These are phyloP conservation scores for Meyerozyma smithsonii DNA, from an alignment of 1,139 yeast species.

Conservation along the genomic window DNA sequence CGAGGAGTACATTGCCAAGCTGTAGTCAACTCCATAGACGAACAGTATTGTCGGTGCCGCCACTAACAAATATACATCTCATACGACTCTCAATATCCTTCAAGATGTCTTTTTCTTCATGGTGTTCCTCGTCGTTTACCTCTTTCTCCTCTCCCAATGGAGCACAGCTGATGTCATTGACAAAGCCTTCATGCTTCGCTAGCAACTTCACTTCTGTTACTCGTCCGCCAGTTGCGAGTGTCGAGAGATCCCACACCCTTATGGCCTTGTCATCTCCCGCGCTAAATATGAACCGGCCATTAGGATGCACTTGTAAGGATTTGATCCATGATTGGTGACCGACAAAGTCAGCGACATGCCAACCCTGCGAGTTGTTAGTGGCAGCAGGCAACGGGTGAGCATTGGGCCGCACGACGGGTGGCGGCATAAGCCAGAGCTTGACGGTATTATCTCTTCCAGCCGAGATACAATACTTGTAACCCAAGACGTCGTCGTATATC, in stretches of 20 bases:
- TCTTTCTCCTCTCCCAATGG: slow-evolving; percentile 22
- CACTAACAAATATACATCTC: slow-evolving; percentile 2
- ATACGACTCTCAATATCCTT: slow-evolving; percentile 6
- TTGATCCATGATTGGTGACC: slow-evolving; percentile 93
- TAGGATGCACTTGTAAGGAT: slow-evolving; percentile 66
- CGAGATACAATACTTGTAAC: slow-evolving; percentile 67
- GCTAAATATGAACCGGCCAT: slow-evolving; percentile 64
- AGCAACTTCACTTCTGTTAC: slow-evolving; percentile 49
- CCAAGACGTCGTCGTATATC: slow-evolving; percentile 32
- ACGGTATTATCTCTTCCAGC: slow-evolving; percentile 79
- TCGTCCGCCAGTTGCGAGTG: slow-evolving; percentile 39
- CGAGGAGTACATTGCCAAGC: slow-evolving; percentile 25
- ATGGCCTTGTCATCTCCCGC: slow-evolving; percentile 79
- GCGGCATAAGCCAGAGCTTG: slow-evolving; percentile 71
- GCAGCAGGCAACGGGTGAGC: slow-evolving; percentile 53
- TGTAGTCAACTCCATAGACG: slow-evolving; percentile 46
- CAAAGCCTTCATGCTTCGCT: slow-evolving; percentile 68
- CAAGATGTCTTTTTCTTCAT: slow-evolving; percentile 12
- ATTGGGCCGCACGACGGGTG: slow-evolving; percentile 52
- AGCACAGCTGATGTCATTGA: slow-evolving; percentile 65
- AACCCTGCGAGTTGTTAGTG: slow-evolving; percentile 53
- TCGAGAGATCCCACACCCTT: slow-evolving; percentile 70
- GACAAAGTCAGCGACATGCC: slow-evolving; percentile 45
- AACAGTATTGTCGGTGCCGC: slow-evolving; percentile 25
- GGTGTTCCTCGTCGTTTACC: slow-evolving; percentile 2